A percentile compares a stretch with the other conserved stretches of the same genome.
Conservation (phyloP, 2,329 filamentous ascomycete genomes). For the Pseudogymnoascus sp. region DNA sequence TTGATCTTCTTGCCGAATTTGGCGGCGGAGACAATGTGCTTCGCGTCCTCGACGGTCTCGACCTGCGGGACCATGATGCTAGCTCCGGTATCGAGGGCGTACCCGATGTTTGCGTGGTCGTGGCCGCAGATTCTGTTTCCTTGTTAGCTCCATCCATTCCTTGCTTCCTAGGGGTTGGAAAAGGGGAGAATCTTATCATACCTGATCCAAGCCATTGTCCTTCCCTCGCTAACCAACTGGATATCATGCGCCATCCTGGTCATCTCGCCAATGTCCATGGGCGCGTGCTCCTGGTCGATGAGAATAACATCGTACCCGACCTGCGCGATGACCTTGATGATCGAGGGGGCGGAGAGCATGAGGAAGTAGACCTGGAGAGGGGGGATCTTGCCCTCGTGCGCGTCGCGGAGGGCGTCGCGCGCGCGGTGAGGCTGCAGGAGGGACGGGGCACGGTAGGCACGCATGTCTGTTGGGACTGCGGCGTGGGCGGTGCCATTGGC, state of each 20-base stretch:
- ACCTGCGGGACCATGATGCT: slow-evolving; percentile 40
- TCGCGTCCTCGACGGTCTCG: slow-evolving; percentile 39
- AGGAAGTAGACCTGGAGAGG: slow-evolving; percentile 37
- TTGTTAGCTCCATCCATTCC: background rate
- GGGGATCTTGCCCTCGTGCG: slow-evolving; percentile 38
- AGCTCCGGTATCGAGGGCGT: slow-evolving; percentile 42
- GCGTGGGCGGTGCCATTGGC: background rate
- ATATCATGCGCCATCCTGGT: slow-evolving; percentile 41
- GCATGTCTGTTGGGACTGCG: slow-evolving; percentile 26
- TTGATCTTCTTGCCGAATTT: slow-evolving; percentile 36
- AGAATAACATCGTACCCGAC: slow-evolving; percentile 37
- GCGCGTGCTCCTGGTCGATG: slow-evolving; percentile 42
- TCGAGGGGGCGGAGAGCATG: slow-evolving; percentile 33
- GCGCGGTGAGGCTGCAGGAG: slow-evolving; percentile 40
- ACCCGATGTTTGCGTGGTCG: slow-evolving; percentile 40
- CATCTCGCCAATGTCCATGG: slow-evolving; percentile 43
- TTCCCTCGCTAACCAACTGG: slow-evolving; percentile 39
- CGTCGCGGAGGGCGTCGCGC: slow-evolving; percentile 39
- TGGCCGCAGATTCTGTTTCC: slow-evolving; percentile 35
- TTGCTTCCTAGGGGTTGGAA: background rate
- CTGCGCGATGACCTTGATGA: slow-evolving; percentile 35
- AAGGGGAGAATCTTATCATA: slow-evolving; percentile 18
- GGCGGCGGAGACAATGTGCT: slow-evolving; percentile 35
- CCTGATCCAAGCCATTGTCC: slow-evolving; percentile 39
- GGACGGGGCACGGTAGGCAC: slow-evolving; percentile 36